Evolutionary conservation across 495 filamentous ascomycete genomes (phyloP), one percentile per base, ranked within the genome.

Genomic region (Neurospora terricola): DNA sequence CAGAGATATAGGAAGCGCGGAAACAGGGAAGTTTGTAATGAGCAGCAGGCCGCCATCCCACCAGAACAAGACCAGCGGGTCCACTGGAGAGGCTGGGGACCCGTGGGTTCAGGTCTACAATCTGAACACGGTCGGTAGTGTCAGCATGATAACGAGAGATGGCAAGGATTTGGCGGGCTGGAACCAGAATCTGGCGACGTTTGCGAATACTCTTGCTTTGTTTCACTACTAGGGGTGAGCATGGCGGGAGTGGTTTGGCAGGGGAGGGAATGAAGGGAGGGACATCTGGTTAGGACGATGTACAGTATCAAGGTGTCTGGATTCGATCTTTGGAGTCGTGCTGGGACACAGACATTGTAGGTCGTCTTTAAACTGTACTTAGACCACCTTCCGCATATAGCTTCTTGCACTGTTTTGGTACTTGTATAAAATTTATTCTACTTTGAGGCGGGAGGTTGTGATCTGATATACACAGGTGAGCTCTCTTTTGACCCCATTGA

Each of bases 61-160:
- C 5, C 16, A 5, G 18, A 43, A 30, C 42, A 68, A 30, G n/a
- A 45, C 18, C 30, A 68, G 39, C 30, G 62, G n/a, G 7, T 69
- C 38, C 16, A 37, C 1, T n/a, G 36, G 12, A 27, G 59, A 36
- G 8, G 14, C 30, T 2, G 59, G 4, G 54, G 73, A 74, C 16
- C 16, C 30, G 38, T 30, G 70, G n/a, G 68, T 80, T 1, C 72
- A 76, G 43, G 16, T 76, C 39, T 80, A 80, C 38, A 81, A 81
- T 48, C 78, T 81, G 40, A 78, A 80, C 70, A 81, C 79, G 5
- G 73, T 81, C 30, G 79, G 79, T 7, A 78, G 75, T 23, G 79
- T 81, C 37, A 80, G 78, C 62, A 81, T 81, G 79, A 72, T 76
- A 10, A 81, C 79, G 16, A 69, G 62, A 16, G 27, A 62, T n/a